A percentile compares a stretch with the other conserved stretches of the same genome.
phyloP scores from a whole-genome alignment of 441 rosid species.

The Gossypium trilobum region DNA sequence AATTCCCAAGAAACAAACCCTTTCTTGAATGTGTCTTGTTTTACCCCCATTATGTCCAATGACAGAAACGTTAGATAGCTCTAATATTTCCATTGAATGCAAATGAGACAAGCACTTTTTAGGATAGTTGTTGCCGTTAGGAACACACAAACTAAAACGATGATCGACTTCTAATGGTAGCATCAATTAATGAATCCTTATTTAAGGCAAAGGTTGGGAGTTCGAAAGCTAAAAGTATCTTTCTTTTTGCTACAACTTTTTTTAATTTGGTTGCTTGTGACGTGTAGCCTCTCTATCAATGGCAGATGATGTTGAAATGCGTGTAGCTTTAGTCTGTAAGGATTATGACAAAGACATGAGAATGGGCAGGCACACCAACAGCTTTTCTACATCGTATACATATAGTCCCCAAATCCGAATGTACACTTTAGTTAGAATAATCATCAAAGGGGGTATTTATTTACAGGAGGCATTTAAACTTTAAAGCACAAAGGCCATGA shows the following conservation, averaged over 20 bases:
- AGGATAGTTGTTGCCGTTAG: neutral
- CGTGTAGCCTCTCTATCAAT: constrained; percentile 2
- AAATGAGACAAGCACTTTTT: neutral
- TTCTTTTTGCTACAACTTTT: neutral
- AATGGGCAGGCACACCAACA: neutral
- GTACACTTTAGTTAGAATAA: neutral
- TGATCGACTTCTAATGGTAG: neutral
- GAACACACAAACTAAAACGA: neutral
- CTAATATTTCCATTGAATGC: neutral
- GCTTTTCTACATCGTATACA: neutral
- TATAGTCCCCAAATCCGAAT: neutral
- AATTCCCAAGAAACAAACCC: neutral
- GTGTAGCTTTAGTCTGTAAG: neutral
- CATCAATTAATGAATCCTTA: neutral
- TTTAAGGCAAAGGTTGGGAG: neutral
- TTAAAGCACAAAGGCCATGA: neutral
- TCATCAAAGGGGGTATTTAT: neutral
- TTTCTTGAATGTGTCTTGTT: neutral
- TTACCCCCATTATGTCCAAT: neutral
- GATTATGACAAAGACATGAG: constrained; percentile 14
- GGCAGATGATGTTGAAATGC: constrained; percentile 13
- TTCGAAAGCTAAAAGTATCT: neutral
- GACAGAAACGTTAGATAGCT: too few relatives aligned
- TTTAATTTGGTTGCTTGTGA: neutral
- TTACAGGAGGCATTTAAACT: neutral